Evolutionary conservation across 2,329 filamentous ascomycete species (phyloP).

Genomic region (Botryotinia narcissicola): DNA sequence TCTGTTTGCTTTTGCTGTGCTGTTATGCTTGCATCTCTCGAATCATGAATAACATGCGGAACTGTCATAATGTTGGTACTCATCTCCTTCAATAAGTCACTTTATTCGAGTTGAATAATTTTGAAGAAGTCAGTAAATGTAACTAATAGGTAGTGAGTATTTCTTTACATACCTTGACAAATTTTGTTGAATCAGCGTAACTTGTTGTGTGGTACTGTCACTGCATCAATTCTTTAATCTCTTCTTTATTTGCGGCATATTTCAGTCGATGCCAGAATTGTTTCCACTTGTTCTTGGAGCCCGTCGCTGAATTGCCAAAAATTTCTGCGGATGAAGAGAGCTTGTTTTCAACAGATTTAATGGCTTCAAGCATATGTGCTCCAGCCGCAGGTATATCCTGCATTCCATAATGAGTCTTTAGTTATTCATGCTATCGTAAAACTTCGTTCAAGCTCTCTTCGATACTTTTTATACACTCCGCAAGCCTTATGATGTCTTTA

Average conservation of each 20-base stretch:
- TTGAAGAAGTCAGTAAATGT: not conserved
- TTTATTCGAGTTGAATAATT: not conserved
- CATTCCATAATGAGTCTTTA: not conserved
- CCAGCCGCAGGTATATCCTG: not conserved
- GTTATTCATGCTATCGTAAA: not conserved
- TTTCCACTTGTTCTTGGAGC: not conserved
- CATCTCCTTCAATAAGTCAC: not conserved
- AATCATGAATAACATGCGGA: not conserved
- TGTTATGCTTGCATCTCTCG: not conserved
- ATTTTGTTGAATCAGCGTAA: not conserved
- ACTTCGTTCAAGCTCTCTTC: not conserved
- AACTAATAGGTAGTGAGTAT: too few relatives aligned
- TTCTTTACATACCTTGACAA: not conserved
- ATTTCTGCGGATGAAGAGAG: not conserved
- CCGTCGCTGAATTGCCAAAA: not conserved
- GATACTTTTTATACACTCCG: not conserved
- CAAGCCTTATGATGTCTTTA: not conserved
- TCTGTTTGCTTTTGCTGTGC: not conserved
- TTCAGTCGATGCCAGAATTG: not conserved
- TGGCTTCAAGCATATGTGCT: not conserved
- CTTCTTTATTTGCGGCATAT: not conserved
- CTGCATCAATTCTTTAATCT: not conserved
- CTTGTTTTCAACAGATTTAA: not conserved
- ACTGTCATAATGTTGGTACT: not conserved
- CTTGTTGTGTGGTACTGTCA: not conserved